Evolutionary conservation across 495 filamentous ascomycete species (phyloP).

Genomic region (Aspergillus conjunctus): DNA sequence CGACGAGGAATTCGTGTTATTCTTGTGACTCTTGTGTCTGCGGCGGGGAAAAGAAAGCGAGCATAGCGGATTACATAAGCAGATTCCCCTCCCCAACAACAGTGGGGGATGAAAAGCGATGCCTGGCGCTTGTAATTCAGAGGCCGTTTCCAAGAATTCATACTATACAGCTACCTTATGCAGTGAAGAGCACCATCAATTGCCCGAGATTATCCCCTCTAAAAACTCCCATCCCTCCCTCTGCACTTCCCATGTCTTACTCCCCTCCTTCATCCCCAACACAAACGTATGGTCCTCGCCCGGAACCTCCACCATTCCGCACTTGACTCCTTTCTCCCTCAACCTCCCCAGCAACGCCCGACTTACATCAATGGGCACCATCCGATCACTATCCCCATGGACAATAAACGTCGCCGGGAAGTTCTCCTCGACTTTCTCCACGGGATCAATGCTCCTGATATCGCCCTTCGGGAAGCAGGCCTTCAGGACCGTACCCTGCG

Average conservation of each 20-base stretch:
- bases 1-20: neutral
- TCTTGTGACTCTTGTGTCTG: too few species aligned
- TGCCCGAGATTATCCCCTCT: neutral
- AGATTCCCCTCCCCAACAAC: too few species aligned
- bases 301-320: slow-evolving; percentile 33
- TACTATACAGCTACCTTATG: too few species aligned
- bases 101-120: too few species aligned
- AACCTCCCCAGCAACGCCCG: slow-evolving; percentile 25
- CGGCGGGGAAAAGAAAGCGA: too few species aligned
- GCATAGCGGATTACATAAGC: too few species aligned
- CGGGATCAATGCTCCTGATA: neutral
- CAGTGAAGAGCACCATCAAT: too few species aligned
- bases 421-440: neutral
- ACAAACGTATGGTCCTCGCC: slow-evolving; percentile 40
- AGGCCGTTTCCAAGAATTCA: too few species aligned
- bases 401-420: slow-evolving; percentile 41
- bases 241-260: slow-evolving; percentile 22
- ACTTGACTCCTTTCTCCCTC: slow-evolving; percentile 25
- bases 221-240: neutral
- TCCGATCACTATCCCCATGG: slow-evolving; percentile 32
- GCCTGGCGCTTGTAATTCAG: too few species aligned
- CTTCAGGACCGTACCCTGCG: slow-evolving; percentile 31
- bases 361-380: slow-evolving; percentile 33
- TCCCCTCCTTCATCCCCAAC: slow-evolving; percentile 38
- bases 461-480: slow-evolving; percentile 30